phyloP scores from a whole-genome alignment of 257 asterid species.

The Nicotiana knightiana region DNA sequence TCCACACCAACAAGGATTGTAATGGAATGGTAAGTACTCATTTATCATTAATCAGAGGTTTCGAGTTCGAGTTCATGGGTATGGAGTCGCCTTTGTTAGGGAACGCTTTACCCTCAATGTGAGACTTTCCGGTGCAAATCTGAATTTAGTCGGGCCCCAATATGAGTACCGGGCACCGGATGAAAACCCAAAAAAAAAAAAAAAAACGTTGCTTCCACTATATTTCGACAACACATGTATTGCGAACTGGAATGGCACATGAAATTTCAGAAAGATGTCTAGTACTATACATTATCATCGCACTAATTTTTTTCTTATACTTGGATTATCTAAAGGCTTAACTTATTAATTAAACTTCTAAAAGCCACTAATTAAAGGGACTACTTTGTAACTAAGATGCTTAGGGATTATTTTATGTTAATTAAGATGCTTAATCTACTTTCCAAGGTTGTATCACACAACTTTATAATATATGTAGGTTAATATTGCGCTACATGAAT shows the following conservation, averaged over 20 bases:
- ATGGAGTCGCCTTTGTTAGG: too few species aligned
- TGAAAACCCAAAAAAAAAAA: too few species aligned
- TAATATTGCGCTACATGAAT: too few species aligned
- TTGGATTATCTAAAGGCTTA: neutral
- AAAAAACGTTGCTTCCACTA: neutral
- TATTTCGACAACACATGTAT: neutral
- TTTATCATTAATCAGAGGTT: too few species aligned
- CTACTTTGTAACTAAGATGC: neutral
- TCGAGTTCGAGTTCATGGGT: too few species aligned
- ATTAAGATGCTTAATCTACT: slow-evolving; percentile 8
- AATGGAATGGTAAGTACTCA: too few species aligned
- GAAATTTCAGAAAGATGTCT: neutral
- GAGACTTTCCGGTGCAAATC: too few species aligned
- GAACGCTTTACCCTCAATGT: too few species aligned
- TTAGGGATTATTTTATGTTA: neutral
- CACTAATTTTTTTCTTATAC: too few species aligned
- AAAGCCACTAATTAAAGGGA: neutral
- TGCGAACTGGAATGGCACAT: neutral
- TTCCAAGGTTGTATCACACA: neutral
- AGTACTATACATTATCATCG: neutral
- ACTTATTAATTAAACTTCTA: neutral
- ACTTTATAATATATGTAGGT: neutral
- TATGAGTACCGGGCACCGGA: too few species aligned
- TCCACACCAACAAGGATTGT: too few species aligned
- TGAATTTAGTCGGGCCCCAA: too few species aligned